Evolutionary conservation across 208 protist genomes (phyloP), one percentile per base, ranked within the genome.

Genomic region (Trypanosoma avium): DNA sequence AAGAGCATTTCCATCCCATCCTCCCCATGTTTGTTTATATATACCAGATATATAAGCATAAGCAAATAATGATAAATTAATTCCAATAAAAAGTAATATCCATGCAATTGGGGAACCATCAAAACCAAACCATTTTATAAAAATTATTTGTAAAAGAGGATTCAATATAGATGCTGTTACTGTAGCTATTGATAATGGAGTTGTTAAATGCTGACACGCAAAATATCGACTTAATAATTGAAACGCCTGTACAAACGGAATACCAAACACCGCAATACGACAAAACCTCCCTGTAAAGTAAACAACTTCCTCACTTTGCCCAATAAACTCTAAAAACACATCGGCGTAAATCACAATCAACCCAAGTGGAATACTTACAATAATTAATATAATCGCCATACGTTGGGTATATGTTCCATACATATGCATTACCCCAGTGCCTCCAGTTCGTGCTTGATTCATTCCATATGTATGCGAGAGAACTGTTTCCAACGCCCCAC

Each of bases 331-430:
- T 42, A 94, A 77, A 46, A 88, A 50, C 12, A 38, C 24, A 47
- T 90, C 85, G 0, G 75, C 75, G 50, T 80, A 92, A 67, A 74
- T 73, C 10, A 94, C 52, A 10, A 92, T 75, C n/a, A 89, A 10
- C 17, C 85, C 85, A 4, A 94, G 61, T 15, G 85, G 88, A 43
- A 94, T 36, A 21, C 76, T 82, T 35, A 80, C 62, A 53, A 86
- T 60, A n/a, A 91, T 38, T 29, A 92, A 71, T 40, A 94, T 92
- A 32, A 92, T 57, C 8, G 47, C 21, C 88, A 94, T 94, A 58
- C 88, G 88, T 65, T 92, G 88, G 1, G 81, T 66, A 63, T 94
- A 92, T 19, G 75, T 86, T 36, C 88, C 88, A 57, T 91, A 94
- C 43, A 94, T 90, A 61, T 88, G 72, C 27, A 94, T 70, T 3